These are phyloP conservation scores for Aspergillus fumigatus DNA, from an alignment of 2,329 filamentous ascomycete species.

Conservation along the genomic window DNA sequence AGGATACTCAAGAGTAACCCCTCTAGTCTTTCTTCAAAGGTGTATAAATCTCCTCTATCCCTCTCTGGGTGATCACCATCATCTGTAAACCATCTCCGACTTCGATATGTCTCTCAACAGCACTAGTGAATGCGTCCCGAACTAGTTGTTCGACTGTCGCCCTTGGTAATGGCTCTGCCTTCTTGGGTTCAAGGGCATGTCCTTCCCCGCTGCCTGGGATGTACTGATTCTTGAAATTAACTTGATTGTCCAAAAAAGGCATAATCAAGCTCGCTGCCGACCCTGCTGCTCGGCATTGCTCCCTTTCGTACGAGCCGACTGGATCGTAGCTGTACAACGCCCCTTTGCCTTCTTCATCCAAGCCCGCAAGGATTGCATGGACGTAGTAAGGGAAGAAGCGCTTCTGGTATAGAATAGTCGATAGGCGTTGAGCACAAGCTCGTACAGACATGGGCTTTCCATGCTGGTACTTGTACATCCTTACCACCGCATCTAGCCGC, in stretches of 20 bases:
- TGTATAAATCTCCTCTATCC: constrained; percentile 79
- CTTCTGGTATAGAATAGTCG: constrained; percentile 93
- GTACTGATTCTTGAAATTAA: constrained; percentile 99
- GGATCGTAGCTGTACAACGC: constrained; percentile 97
- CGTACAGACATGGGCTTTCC: constrained; percentile 93
- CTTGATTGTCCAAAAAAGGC: constrained; percentile 98
- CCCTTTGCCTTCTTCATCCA: constrained; percentile 92
- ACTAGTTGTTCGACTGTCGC: constrained; percentile 79
- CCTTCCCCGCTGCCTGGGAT: constrained; percentile 79
- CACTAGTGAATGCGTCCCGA: constrained; percentile 95
- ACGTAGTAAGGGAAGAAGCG: constrained; percentile 99
- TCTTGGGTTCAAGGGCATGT: constrained; percentile 64
- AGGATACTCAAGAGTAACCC: constrained; percentile 2
- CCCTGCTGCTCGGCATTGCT: constrained; percentile 90
- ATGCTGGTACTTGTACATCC: constrained; percentile 98
- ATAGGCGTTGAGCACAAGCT: constrained; percentile 90
- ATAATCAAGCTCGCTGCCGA: constrained; percentile 93
- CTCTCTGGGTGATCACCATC: constrained; percentile 82
- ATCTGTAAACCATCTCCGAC: constrained; percentile 96
- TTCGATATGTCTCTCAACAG: constrained; percentile 97
- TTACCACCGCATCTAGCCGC: constrained; percentile 88
- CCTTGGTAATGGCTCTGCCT: constrained; percentile 62
- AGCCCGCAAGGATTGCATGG: constrained; percentile 83
- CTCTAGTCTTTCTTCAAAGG: constrained; percentile 84
- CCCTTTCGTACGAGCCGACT: constrained; percentile 94